Evolutionary conservation across 306 rosid species (phyloP), one percentile per base, ranked within the genome.

Genomic region (Cicer yamashitae): DNA sequence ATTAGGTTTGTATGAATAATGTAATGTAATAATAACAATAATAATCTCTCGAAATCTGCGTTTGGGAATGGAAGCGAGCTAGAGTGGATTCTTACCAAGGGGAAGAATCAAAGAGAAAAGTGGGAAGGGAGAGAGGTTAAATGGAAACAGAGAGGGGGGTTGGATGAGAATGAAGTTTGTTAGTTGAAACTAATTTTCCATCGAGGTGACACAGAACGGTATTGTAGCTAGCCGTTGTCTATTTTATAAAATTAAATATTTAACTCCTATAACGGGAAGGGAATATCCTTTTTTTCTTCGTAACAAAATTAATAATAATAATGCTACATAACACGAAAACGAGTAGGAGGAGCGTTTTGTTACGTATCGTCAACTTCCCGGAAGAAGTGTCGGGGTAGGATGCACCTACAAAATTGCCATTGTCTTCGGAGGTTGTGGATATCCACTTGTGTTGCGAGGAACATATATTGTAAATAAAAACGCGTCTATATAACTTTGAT

Each of bases 11-110:
- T 30, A 6, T 4, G 37, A 30, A 30, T 3, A 30, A 7, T 3
- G 37, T 30, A 30, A 3, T 30, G 18, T 17, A 17, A 17, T 17
- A 30, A 8, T 13, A 43, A 58, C 57, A 50, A 63, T 7, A 15
- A 15, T 7, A 41, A 76, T 78, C 86, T 70, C 75, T 70, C 63
- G 15, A 51, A 70, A 78, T 56, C 34, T 70, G 44, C 45, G 53
- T 66, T 51, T 50, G 64, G n/a, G 70, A 76, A 77, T 59, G 82
- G 1, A 13, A 22, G 78, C 68, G 75, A 77, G 25, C 61, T 87
- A 82, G 87, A 82, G 89, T 83, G 97, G 97, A 91, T 86, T 89
- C 97, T 88, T 43, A 77, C 88, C 87, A 64, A 11, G 83, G 86
- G 85, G 81, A 82, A 91, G 94, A 90, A 91, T 66, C 94, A 76